Evolutionary conservation across 768 basidiomycete species (phyloP), one percentile per base, ranked within the genome.

Genomic region (Mycena venus): DNA sequence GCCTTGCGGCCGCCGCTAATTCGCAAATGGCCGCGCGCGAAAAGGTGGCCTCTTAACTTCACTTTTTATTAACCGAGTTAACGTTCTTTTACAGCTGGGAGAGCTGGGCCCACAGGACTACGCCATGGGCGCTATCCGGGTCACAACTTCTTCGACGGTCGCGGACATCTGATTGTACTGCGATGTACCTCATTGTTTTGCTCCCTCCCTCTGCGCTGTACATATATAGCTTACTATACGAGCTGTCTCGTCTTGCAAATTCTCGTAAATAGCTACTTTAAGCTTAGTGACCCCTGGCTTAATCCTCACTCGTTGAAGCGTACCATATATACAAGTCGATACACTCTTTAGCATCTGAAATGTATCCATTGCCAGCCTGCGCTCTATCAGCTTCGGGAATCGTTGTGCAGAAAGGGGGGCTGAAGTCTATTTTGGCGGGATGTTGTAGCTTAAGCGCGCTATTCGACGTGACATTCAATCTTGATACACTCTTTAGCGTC

Each of bases 141-240:
- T 76, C 23, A 76, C 75, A 27, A 76, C 71, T 10, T 60, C 71
- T 25, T 73, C 71, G 1, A 70, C 61, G 2, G 62, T 69, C 23
- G 60, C 61, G 31, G 66, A 72, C 29, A 72, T 75, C 10, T 75
- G 36, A 60, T n/a, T 58, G 44, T 10, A 21, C 21, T n/a, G 44
- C 34, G 9, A 49, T 23, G 14, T 29, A 29, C 36, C 10, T 11
- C 27, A 27, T 25, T 25, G 11, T 25, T 12, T 38, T 15, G 36
- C 15, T 23, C 15, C 27, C 53, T 17, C 19, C 27, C 53, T 29
- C n/a, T 53, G 25, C 44, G 49, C 44, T 51, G 49, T 51, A 25
- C n/a, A 55, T n/a, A n/a, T n/a, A n/a, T n/a, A n/a, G n/a, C n/a
- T n/a, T n/a, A n/a, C n/a, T n/a, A n/a, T 31, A 1, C 17, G 29